Conservation (phyloP, 805 yeast genomes). For the Schizosaccharomyces japonicus region DNA sequence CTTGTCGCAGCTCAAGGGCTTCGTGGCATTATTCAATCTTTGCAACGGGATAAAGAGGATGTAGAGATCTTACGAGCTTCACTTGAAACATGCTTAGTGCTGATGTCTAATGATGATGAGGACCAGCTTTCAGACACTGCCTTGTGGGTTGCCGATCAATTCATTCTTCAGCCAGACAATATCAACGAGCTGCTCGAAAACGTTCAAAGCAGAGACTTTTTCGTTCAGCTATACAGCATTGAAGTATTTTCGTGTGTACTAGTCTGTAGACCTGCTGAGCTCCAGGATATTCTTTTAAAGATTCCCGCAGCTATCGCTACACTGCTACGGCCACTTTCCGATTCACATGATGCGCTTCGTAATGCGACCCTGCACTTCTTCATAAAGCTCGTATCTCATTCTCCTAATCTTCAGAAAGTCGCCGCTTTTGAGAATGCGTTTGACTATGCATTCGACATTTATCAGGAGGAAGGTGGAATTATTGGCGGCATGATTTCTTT, state of each 20-base stretch:
- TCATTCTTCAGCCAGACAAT: slow-evolving; percentile 35
- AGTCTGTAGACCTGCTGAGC: slow-evolving; percentile 45
- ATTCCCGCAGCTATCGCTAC: slow-evolving; percentile 63
- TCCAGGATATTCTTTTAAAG: slow-evolving; percentile 48
- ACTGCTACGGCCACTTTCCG: slow-evolving; percentile 38
- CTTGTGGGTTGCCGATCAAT: slow-evolving; percentile 83
- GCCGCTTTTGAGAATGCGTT: slow-evolving; percentile 89
- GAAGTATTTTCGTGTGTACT: slow-evolving; percentile 69
- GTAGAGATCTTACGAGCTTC: slow-evolving; percentile 51
- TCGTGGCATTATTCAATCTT: slow-evolving; percentile 41
- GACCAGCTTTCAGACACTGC: slow-evolving; percentile 45
- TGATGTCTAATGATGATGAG: slow-evolving; percentile 42
- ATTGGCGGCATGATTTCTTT: slow-evolving; percentile 76
- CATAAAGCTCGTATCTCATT: slow-evolving; percentile 58
- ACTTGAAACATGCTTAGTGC: slow-evolving; percentile 59
- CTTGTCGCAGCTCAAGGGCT: slow-evolving; percentile 65
- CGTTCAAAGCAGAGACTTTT: slow-evolving; percentile 36
- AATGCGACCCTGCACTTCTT: slow-evolving; percentile 59
- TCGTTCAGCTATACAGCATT: slow-evolving; percentile 52
- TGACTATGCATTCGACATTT: slow-evolving; percentile 54
- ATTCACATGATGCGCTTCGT: slow-evolving; percentile 59
- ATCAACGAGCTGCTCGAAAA: slow-evolving; percentile 28
- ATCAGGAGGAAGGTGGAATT: slow-evolving; percentile 70
- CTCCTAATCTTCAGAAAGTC: slow-evolving; percentile 67
- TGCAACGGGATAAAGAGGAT: slow-evolving; percentile 45